Percentiles rank a stretch among this genome's conserved stretches.
Evolutionary conservation across 495 filamentous ascomycete genomes (phyloP).

Genomic region (Aspergillus baeticus): DNA sequence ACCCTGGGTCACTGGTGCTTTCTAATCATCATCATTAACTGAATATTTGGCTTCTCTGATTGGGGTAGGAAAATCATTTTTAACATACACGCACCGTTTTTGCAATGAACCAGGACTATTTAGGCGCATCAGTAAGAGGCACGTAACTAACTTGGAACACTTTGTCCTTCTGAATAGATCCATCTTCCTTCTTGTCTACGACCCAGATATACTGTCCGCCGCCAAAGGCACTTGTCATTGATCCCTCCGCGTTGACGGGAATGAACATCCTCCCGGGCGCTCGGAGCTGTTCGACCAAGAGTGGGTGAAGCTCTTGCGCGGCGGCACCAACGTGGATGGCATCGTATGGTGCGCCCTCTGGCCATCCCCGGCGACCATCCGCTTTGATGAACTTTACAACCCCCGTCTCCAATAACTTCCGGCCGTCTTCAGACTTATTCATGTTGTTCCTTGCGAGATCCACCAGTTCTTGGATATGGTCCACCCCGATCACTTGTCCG

Average conservation of each 20-base stretch:
- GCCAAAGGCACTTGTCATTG: constrained; percentile 13
- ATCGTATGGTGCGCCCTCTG: constrained; percentile 64
- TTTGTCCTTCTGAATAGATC: constrained; percentile 70
- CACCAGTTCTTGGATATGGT: constrained; percentile 79
- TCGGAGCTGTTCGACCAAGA: constrained; percentile 74
- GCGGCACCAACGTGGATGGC: constrained; percentile 96
- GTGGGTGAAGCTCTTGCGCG: constrained; percentile 68
- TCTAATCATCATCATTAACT: too few species aligned
- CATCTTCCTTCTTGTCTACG: constrained; percentile 82
- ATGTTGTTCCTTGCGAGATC: constrained; percentile 75
- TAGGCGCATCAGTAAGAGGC: constrained; percentile 80
- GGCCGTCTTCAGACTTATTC: constrained; percentile 66
- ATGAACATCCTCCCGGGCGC: constrained; percentile 83
- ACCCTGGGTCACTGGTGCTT: too few species aligned
- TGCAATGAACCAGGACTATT: not conserved
- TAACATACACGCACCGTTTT: too few species aligned
- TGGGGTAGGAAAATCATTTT: too few species aligned
- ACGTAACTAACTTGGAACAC: constrained; percentile 88
- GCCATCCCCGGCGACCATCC: constrained; percentile 81
- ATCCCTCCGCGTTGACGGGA: constrained; percentile 64
- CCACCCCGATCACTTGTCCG: constrained; percentile 75
- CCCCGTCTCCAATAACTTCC: constrained; percentile 55
- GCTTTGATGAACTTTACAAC: constrained; percentile 71
- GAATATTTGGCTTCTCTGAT: too few species aligned
- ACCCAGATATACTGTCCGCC: constrained; percentile 80